Base-by-base conservation (phyloP, 1,284 basidiomycete species). In the Ganoderma resinaceum region DNA sequence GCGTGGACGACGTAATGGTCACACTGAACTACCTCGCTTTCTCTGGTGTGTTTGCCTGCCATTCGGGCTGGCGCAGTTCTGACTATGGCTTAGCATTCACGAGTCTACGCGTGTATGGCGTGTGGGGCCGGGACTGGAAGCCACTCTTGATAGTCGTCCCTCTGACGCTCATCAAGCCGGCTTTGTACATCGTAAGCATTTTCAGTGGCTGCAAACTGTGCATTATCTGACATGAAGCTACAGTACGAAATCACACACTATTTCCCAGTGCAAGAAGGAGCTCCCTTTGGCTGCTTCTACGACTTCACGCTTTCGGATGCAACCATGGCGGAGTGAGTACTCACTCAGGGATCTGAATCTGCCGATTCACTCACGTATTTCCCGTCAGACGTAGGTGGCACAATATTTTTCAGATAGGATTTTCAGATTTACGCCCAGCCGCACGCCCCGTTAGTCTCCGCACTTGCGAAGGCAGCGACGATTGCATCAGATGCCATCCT, bases 401-500 rank as follows among this genome's bases (percentile, higher is more conserved):
- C 23, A 5, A 18, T 20, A 16, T 31, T 8, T 55, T 29, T 31
- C 20, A 33, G 7, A 6, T 18, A 14, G 12, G 2, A 12, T 20
- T 55, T 8, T 2, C 0, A 9, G 8, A 18, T 29, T 55, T 29
- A 55, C 16, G 31, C 31, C 29, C 20, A 29, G 18, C 14, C 5
- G 29, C 2, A 12, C 6, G 7, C 52, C 6, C 3, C 2, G 12
- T 12, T 18, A 55, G 52, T 55, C 6, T 55, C 52, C 29, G 14
- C 29, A 3, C 7, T 55, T 5, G 52, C 52, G 18, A 55, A 33
- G 29, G 29, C 52, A 9, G 53, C 58, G 23, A 35, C 59, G 23
- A 61, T 61, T 23, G 59, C 59, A 42, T 40, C 59, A 4, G 59
- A 69, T 26, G 18, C 40, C 57, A 40, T 69, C 38, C 60, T 69